Percentiles rank a stretch among this genome's conserved stretches.
Evolutionary conservation across 495 filamentous ascomycete species (phyloP).

Genomic region (Apiosordaria backusii): DNA sequence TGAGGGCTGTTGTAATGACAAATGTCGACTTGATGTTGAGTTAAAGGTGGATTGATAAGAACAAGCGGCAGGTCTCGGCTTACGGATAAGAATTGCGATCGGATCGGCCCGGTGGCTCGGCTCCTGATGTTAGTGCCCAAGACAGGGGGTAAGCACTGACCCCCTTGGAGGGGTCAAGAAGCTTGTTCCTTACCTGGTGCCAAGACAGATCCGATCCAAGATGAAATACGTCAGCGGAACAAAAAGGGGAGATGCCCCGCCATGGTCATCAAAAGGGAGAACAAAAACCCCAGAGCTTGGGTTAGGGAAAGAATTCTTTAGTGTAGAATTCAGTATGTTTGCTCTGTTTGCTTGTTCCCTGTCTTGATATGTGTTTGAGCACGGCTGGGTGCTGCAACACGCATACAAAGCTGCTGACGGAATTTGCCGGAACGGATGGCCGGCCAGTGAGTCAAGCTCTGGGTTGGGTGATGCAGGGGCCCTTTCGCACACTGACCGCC

Average conservation of each 20-base stretch:
- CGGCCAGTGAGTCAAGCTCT: background rate
- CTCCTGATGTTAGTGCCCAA: background rate
- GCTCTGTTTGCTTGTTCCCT: background rate
- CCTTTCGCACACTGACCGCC: background rate
- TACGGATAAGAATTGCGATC: background rate
- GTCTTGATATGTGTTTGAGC: background rate
- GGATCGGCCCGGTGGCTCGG: background rate
- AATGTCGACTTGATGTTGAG: background rate
- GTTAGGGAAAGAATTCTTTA: too few species aligned
- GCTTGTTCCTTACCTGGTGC: background rate
- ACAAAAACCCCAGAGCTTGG: too few species aligned
- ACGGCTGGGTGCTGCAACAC: background rate
- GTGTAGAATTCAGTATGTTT: too few species aligned
- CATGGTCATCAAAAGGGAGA: background rate
- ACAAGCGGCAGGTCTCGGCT: too few species aligned
- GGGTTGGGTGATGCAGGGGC: background rate
- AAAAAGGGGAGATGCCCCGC: background rate
- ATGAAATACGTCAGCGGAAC: constrained; percentile 7
- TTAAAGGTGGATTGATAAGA: background rate
- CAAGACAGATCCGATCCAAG: constrained; percentile 3
- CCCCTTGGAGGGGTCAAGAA: constrained; percentile 2
- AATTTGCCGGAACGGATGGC: background rate
- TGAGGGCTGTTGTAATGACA: background rate
- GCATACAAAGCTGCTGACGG: background rate
- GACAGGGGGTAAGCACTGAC: background rate